Base-by-base conservation (phyloP, 805 yeast genomes). In the Schwanniomyces polymorphus region DNA sequence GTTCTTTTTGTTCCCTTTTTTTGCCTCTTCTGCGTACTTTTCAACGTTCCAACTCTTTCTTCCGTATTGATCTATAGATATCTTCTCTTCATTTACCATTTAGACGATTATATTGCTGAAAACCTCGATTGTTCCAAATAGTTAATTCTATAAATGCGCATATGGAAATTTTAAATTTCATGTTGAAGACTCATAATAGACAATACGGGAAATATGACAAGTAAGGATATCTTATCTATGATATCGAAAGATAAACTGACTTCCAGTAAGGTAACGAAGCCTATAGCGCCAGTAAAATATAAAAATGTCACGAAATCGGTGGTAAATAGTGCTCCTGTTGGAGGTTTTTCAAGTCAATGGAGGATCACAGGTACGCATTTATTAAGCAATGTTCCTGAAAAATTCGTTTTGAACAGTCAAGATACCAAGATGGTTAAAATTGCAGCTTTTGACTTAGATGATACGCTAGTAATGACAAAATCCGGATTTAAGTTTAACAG, bases 371-470 rank as follows among this genome's bases (percentile, higher is more conserved):
- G 76, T 1, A 76, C 80, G 0, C 74, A 78, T 49, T 50, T 79
- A 41, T 70, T 80, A n/a, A 67, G 71, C 23, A 63, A 70, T 33
- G 52, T 61, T 0, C 84, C 84, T 7, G 50, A 43, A 28, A 27
- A 44, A 6, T 10, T 50, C 27, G 7, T 18, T 21, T 45, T 45
- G 25, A 35, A 23, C 5, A 41, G 10, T 31, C 43, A 23, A 11
- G 21, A 34, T 5, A 7, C 42, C 9, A 50, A 44, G 2, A 44
- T 50, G 4, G 48, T 69, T 2, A 74, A 72, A 37, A 56, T 86
- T 1, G 89, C 89, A 2, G 86, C 87, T 0, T 92, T 91, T 64
- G 98, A 92, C 63, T 70, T 92, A 43, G 99, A 92, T 68, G 85
- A 81, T 7, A 92, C 98, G 0, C 55, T 92, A 7, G 80, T 89